Conservation (phyloP, 2,329 filamentous ascomycete genomes). For the Phyllosticta paracitricarpa region DNA sequence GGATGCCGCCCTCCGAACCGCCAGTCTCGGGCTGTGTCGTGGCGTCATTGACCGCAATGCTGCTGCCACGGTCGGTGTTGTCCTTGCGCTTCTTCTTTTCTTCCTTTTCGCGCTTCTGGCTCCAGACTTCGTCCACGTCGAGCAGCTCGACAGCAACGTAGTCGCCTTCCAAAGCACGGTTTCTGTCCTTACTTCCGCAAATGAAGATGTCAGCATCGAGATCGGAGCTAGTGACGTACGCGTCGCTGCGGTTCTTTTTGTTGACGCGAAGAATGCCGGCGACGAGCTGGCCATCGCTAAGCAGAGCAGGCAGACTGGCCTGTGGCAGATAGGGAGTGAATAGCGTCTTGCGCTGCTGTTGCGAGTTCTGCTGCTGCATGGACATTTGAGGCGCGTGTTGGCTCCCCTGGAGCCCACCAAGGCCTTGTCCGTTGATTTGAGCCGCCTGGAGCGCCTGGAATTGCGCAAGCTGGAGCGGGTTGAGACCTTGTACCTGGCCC, state of each 20-base stretch:
- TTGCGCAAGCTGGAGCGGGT: slow-evolving; percentile 78
- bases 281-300: slow-evolving; percentile 86
- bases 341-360: slow-evolving; percentile 92
- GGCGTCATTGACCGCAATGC: slow-evolving; percentile 57
- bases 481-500: slow-evolving; percentile 61
- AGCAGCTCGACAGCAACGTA: slow-evolving; percentile 91
- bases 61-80: slow-evolving; percentile 76
- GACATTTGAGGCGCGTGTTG: slow-evolving; percentile 61
- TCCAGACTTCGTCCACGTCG: slow-evolving; percentile 97
- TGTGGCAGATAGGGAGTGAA: slow-evolving; percentile 98
- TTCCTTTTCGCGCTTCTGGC: slow-evolving; percentile 97
- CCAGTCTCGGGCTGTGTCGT: slow-evolving; percentile 48
- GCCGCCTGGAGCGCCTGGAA: slow-evolving; percentile 86
- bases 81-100: slow-evolving; percentile 99
- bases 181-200: slow-evolving; percentile 97
- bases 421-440: slow-evolving; percentile 67
- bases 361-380: slow-evolving; percentile 49
- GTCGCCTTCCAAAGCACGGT: slow-evolving; percentile 91
- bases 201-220: slow-evolving; percentile 99
- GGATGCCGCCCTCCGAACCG: slow-evolving; percentile 72
- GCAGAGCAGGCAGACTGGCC: slow-evolving; percentile 79
- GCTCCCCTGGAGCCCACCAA: slow-evolving; percentile 52
- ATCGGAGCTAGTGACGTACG: slow-evolving; percentile 90
- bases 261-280: slow-evolving; percentile 95
- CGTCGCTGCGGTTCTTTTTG: slow-evolving; percentile 99